Conservation (phyloP, 805 yeast species). For the Pichia thaimueangensis region DNA sequence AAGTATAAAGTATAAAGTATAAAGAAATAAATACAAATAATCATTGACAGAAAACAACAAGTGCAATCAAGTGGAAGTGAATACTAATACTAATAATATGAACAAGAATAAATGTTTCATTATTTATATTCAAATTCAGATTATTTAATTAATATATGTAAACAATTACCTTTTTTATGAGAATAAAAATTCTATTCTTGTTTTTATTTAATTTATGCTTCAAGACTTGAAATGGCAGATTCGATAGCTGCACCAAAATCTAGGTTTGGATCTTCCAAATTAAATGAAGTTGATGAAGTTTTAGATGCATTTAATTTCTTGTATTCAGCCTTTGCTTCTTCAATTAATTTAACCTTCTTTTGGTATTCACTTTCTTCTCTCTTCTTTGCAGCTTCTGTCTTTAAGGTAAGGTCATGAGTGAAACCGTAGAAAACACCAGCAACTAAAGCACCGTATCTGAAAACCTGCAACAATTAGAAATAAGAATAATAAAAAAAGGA, state of each 20-base stretch:
- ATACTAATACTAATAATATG: no score
- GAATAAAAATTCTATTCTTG: no score
- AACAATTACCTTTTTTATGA: no score
- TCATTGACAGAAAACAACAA: neutral
- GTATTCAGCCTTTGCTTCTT: constrained; percentile 84
- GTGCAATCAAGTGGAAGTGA: no score
- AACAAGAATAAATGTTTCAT: no score
- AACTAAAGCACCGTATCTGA: constrained; percentile 88
- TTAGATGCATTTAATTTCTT: constrained; percentile 53
- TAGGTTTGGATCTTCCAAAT: constrained; percentile 85
- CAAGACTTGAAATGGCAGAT: constrained; percentile 45
- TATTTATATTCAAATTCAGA: no score
- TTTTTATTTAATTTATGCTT: constrained; percentile 1
- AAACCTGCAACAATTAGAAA: constrained; percentile 55
- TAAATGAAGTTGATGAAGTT: constrained; percentile 42
- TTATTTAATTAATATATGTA: no score
- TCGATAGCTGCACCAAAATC: constrained; percentile 71
- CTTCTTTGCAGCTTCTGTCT: constrained; percentile 50
- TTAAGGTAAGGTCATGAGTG: constrained; percentile 68
- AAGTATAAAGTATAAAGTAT: no score
- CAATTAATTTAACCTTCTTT: constrained; percentile 67
- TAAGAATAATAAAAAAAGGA: no score
- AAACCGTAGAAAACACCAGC: constrained; percentile 88
- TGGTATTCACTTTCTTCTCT: constrained; percentile 54
- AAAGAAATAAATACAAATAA: neutral